phyloP scores from a whole-genome alignment of 1,284 basidiomycete genomes.

The Rhodotorula sp. region DNA sequence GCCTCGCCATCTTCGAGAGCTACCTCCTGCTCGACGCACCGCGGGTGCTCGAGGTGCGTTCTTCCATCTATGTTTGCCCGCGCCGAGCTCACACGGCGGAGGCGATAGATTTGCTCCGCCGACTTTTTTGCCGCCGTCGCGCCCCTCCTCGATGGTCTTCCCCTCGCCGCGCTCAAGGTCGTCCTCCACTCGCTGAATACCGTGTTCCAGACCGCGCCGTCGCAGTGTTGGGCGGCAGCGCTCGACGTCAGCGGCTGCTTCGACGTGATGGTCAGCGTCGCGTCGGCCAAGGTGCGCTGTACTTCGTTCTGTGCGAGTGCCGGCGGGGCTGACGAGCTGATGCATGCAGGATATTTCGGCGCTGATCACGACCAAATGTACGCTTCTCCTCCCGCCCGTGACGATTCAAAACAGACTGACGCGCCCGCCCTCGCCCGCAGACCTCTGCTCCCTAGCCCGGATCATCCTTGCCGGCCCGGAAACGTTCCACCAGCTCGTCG shows the following conservation, averaged over 20 bases:
- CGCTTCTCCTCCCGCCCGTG: background rate
- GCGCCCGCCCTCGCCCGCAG: background rate
- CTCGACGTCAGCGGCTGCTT: slow-evolving; percentile 33
- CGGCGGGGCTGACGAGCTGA: background rate
- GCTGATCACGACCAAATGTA: slow-evolving; percentile 39
- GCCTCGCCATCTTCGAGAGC: slow-evolving; percentile 43
- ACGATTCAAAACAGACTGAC: no score
- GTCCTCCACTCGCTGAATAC: slow-evolving; percentile 41
- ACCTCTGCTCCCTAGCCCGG: slow-evolving; percentile 41
- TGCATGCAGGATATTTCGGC: slow-evolving; percentile 26
- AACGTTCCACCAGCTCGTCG: slow-evolving; percentile 38
- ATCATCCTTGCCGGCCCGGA: slow-evolving; percentile 38
- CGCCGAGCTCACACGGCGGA: no score
- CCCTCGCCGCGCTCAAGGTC: slow-evolving; percentile 39
- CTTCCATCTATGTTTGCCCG: background rate
- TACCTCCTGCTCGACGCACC: slow-evolving; percentile 42
- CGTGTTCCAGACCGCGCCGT: slow-evolving; percentile 26
- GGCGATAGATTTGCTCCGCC: slow-evolving; percentile 12
- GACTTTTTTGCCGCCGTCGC: slow-evolving; percentile 24
- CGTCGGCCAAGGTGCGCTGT: background rate
- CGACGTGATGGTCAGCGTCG: slow-evolving; percentile 10
- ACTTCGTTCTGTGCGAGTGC: background rate
- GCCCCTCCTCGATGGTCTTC: slow-evolving; percentile 33
- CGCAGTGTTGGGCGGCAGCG: slow-evolving; percentile 24
- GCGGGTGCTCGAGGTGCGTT: slow-evolving; percentile 19